phyloP scores from a whole-genome alignment of 129 eudicot species.

The Helianthus tuberosus region DNA sequence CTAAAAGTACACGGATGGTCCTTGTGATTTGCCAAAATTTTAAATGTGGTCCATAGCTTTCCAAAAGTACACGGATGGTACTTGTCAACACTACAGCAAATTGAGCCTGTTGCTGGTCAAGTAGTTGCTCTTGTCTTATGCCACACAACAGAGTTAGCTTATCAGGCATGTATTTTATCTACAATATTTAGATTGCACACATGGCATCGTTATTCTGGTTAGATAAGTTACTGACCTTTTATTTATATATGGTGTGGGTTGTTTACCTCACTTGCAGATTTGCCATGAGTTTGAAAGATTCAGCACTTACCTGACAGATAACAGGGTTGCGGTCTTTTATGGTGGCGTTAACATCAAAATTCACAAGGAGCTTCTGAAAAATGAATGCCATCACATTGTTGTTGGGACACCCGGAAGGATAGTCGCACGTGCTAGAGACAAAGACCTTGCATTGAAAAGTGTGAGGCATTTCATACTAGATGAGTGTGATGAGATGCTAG shows the following conservation, averaged over 20 bases:
- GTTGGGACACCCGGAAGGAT: slow-evolving; percentile 98
- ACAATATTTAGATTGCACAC: not conserved
- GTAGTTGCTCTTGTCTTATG: slow-evolving; percentile 96
- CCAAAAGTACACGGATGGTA: too few species aligned
- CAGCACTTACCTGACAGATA: slow-evolving; percentile 86
- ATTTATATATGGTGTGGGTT: slow-evolving; percentile 4
- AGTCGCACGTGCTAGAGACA: slow-evolving; percentile 89
- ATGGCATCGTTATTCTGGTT: too few species aligned
- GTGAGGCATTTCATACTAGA: slow-evolving; percentile 97
- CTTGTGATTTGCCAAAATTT: too few species aligned
- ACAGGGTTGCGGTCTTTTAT: slow-evolving; percentile 93
- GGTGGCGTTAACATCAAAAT: slow-evolving; percentile 94
- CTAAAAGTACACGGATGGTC: too few species aligned
- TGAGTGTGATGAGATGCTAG: slow-evolving; percentile 99
- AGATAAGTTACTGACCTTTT: not conserved
- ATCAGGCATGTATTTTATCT: slow-evolving; percentile 57
- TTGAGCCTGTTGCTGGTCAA: slow-evolving; percentile 97
- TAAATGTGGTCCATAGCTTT: too few species aligned
- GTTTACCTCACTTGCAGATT: slow-evolving; percentile 45
- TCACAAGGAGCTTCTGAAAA: slow-evolving; percentile 91
- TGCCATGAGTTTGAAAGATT: slow-evolving; percentile 96
- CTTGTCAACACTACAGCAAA: slow-evolving; percentile 87
- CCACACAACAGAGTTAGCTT: slow-evolving; percentile 94
- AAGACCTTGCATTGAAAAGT: slow-evolving; percentile 79
- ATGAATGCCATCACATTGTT: slow-evolving; percentile 97